Evolutionary conservation across 306 rosid genomes (phyloP).

Genomic region (Astragalus membranaceus): DNA sequence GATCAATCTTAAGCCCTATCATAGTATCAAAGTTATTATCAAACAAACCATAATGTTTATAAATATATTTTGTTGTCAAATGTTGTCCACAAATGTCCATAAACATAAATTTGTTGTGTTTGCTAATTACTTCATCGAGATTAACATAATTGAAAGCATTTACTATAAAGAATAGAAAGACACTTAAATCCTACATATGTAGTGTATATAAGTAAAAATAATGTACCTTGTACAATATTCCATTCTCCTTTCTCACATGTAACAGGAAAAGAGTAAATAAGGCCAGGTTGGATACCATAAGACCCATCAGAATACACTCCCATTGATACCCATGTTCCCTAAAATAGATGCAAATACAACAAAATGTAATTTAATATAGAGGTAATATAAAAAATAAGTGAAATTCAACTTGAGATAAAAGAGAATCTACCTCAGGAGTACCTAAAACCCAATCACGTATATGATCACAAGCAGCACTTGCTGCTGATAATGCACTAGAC

Average conservation of each 20-base stretch:
- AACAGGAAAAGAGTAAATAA: slow-evolving; percentile 89
- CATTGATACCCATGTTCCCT: slow-evolving; percentile 91
- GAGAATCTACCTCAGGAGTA: slow-evolving; percentile 72
- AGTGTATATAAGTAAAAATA: not conserved
- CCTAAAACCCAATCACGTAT: slow-evolving; percentile 95
- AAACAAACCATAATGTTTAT: not conserved
- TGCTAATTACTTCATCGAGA: not conserved
- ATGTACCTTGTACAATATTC: slow-evolving; percentile 73
- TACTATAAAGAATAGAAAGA: not conserved
- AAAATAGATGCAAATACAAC: slow-evolving; percentile 12
- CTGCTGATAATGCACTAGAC: slow-evolving; percentile 97
- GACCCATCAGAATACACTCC: slow-evolving; percentile 94
- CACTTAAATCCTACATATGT: not conserved
- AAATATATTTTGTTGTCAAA: not conserved
- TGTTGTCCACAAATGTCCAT: not conserved
- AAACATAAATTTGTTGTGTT: not conserved
- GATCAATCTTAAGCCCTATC: slow-evolving; percentile 66
- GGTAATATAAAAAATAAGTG: not conserved
- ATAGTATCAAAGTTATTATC: not conserved
- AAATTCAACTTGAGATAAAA: slow-evolving; percentile 7
- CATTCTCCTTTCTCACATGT: slow-evolving; percentile 87
- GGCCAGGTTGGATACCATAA: slow-evolving; percentile 63
- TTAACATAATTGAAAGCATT: not conserved
- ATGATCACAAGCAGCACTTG: slow-evolving; percentile 98
- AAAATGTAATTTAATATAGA: not conserved